Evolutionary conservation across 116 monocot species (phyloP).

Genomic region (Papilionanthe hybrid): DNA sequence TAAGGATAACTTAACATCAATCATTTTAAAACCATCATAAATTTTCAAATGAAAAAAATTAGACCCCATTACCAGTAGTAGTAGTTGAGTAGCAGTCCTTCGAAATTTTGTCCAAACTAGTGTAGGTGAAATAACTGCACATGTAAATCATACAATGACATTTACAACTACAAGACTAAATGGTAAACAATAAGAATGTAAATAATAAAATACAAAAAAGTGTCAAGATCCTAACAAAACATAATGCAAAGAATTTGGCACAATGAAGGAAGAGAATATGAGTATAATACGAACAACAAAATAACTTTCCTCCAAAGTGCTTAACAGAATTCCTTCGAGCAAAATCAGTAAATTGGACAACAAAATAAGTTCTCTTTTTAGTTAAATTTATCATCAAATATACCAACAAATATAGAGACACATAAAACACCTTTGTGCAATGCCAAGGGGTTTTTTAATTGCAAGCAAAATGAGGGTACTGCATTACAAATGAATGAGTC

Average conservation of each 20-base stretch:
- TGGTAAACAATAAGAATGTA: not conserved
- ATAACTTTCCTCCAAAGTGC: not conserved
- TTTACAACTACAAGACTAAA: slow-evolving; percentile 4
- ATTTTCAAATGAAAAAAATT: slow-evolving; percentile 6
- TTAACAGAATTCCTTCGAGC: not conserved
- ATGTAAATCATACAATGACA: slow-evolving; percentile 1
- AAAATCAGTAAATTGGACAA: not conserved
- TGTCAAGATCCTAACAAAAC: not conserved
- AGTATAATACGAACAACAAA: not conserved
- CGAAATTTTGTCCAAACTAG: slow-evolving; percentile 61
- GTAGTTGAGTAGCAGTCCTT: slow-evolving; percentile 22
- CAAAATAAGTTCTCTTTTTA: not conserved
- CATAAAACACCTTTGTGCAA: not conserved
- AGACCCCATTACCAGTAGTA: slow-evolving; percentile 24
- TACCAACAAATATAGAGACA: not conserved
- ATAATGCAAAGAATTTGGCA: not conserved
- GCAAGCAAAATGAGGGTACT: too few relatives aligned
- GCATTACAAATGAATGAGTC: too few relatives aligned
- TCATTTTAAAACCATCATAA: not conserved
- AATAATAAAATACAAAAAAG: not conserved
- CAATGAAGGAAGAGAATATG: not conserved
- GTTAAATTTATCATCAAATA: not conserved
- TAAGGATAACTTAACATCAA: not conserved
- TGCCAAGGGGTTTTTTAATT: too few relatives aligned
- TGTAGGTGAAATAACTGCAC: slow-evolving; percentile 82